Evolutionary conservation across 176 grass and related monocot genomes (phyloP).

Genomic region (Aegilops longissima): DNA sequence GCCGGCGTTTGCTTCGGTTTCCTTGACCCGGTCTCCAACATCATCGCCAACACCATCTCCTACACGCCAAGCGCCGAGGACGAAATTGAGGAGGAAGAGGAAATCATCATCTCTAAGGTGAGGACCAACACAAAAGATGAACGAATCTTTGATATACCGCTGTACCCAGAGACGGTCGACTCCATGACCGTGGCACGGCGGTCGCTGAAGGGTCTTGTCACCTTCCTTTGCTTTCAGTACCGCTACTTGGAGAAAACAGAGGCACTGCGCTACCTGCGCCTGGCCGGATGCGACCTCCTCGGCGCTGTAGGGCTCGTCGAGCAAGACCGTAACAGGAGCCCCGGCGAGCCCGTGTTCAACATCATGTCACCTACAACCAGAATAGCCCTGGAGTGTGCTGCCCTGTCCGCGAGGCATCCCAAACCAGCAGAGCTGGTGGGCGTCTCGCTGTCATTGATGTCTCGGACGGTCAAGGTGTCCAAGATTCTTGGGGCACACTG

Average conservation of each 20-base stretch:
- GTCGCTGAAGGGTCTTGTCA: neutral
- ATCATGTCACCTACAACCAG: neutral
- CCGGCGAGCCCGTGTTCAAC: neutral
- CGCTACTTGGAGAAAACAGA: neutral
- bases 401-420: neutral
- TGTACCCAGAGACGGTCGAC: neutral
- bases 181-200: neutral
- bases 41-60: slow-evolving; percentile 17
- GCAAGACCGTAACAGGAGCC: neutral
- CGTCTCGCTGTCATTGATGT: neutral
- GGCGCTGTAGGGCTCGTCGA: neutral
- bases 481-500: neutral
- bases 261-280: neutral
- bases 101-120: neutral
- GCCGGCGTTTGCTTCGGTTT: slow-evolving; percentile 12
- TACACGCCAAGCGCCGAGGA: too few species aligned
- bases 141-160: neutral
- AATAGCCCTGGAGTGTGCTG: neutral
- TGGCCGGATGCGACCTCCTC: neutral
- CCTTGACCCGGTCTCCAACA: slow-evolving; percentile 20
- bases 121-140: too few species aligned
- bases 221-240: neutral
- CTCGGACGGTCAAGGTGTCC: neutral
- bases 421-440: neutral
- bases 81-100: neutral